These are phyloP conservation scores for Plicaturopsis crispa DNA, from an alignment of 768 basidiomycete genomes.

Conservation along the genomic window DNA sequence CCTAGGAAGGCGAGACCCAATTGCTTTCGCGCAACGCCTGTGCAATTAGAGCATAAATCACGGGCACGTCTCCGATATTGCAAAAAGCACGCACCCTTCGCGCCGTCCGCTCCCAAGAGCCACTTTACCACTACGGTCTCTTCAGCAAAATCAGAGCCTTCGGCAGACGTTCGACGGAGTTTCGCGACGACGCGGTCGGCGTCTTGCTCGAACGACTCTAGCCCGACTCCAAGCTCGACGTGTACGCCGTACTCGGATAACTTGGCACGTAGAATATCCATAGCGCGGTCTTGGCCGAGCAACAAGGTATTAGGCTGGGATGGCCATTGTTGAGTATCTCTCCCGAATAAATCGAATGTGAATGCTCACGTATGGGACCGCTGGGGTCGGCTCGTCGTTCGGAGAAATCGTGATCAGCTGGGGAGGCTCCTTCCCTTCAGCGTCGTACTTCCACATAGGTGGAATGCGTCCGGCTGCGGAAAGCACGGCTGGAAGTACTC, in stretches of 20 bases:
- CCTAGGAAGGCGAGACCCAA: slow-evolving; percentile 36
- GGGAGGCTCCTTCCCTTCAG: slow-evolving; percentile 5
- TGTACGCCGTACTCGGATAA: slow-evolving; percentile 14
- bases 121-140: slow-evolving; percentile 16
- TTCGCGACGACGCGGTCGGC: slow-evolving; percentile 21
- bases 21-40: slow-evolving; percentile 25
- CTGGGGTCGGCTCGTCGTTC: slow-evolving; percentile 10
- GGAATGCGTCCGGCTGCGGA: background rate
- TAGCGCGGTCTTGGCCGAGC: slow-evolving; percentile 20
- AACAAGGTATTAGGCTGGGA: slow-evolving; percentile 12
- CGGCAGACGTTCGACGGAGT: slow-evolving; percentile 15
- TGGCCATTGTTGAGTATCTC: background rate
- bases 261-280: slow-evolving; percentile 22
- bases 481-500: slow-evolving; percentile 11
- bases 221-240: slow-evolving; percentile 28
- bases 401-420: background rate
- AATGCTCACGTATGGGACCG: slow-evolving; percentile 10
- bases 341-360: background rate
- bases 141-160: slow-evolving; percentile 18
- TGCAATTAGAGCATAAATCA: too few relatives aligned
- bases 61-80: too few relatives aligned
- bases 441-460: slow-evolving; percentile 8
- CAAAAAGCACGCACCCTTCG: too few relatives aligned
- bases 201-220: slow-evolving; percentile 24
- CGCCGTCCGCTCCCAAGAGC: slow-evolving; percentile 36